Conservation (phyloP, 441 rosid genomes). For the Pelargonium fulgidum region DNA sequence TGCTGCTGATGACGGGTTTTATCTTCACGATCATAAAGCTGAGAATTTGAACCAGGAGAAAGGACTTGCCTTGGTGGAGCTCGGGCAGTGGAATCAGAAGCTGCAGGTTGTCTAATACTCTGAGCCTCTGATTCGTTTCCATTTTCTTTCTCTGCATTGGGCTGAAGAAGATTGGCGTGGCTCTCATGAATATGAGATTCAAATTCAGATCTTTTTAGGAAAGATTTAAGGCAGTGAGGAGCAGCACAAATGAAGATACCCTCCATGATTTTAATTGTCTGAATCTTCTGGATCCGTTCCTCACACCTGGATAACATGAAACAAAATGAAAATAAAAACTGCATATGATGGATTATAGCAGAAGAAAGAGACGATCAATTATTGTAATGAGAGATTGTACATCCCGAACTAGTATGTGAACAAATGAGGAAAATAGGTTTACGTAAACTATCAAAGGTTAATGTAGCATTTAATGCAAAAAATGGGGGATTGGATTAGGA, state of each 20-base stretch:
- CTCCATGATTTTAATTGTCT: conserved; percentile 90
- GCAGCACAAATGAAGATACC: conserved; percentile 96
- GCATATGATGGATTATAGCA: background rate
- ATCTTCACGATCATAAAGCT: conserved; percentile 53
- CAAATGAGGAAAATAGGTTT: background rate
- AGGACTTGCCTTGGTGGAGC: conserved; percentile 44
- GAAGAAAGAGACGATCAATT: background rate
- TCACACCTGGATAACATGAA: conserved; percentile 50
- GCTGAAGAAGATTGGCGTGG: conserved; percentile 58
- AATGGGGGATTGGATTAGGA: too few species aligned
- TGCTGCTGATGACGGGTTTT: conserved; percentile 43
- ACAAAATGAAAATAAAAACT: background rate
- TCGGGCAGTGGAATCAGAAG: conserved; percentile 62
- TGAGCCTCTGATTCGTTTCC: conserved; percentile 55
- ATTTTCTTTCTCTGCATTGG: conserved; percentile 58
- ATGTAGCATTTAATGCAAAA: too few species aligned
- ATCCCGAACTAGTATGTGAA: background rate
- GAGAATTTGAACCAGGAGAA: conserved; percentile 51
- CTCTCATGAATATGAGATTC: conserved; percentile 65
- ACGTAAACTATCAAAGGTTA: background rate
- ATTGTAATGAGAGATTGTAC: background rate
- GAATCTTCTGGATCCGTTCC: conserved; percentile 88
- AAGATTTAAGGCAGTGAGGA: conserved; percentile 89
- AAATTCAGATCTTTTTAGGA: conserved; percentile 64
- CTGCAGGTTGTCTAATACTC: conserved; percentile 55